Conservation (phyloP, 2,329 filamentous ascomycete species). For the Colletotrichum sidae region DNA sequence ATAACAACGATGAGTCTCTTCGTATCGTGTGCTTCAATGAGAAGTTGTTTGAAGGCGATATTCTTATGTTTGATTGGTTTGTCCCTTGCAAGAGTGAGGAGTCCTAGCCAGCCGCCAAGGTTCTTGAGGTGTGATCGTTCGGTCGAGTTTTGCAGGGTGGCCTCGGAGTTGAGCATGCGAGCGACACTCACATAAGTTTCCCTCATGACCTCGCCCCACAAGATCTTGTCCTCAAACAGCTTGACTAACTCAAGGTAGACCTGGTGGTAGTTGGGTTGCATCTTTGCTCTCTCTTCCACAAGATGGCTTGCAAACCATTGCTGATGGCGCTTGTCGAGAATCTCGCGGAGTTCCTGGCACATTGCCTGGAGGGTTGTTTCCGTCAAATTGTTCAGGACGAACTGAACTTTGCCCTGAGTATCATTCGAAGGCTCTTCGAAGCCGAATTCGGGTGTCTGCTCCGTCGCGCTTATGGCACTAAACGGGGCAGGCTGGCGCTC, state of each 20-base stretch:
- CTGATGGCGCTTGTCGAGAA: slow-evolving; percentile 83
- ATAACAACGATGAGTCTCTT: slow-evolving; percentile 93
- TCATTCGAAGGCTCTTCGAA: slow-evolving; percentile 89
- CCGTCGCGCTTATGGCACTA: slow-evolving; percentile 80
- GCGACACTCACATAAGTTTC: slow-evolving; percentile 92
- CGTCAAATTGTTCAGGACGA: slow-evolving; percentile 96
- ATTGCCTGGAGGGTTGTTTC: slow-evolving; percentile 88
- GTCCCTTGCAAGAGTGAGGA: slow-evolving; percentile 90
- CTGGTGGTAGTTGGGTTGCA: slow-evolving; percentile 96
- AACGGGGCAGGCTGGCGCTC: slow-evolving; percentile 80
- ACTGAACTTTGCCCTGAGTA: slow-evolving; percentile 91
- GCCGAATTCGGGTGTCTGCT: slow-evolving; percentile 69
- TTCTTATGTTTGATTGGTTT: slow-evolving; percentile 97
- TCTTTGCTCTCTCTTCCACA: slow-evolving; percentile 94
- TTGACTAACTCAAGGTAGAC: slow-evolving; percentile 92
- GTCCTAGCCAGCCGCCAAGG: slow-evolving; percentile 91
- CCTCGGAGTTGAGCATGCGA: slow-evolving; percentile 89
- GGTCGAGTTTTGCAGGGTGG: slow-evolving; percentile 83
- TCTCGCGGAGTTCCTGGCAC: slow-evolving; percentile 82
- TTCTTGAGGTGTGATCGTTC: slow-evolving; percentile 94
- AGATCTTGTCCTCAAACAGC: slow-evolving; percentile 79
- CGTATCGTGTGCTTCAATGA: slow-evolving; percentile 93
- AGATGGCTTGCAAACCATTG: slow-evolving; percentile 98
- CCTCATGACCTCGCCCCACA: slow-evolving; percentile 91
- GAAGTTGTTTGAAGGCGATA: slow-evolving; percentile 94